Conservation (phyloP, 2,329 filamentous ascomycete species). For the Calonectria montana region DNA sequence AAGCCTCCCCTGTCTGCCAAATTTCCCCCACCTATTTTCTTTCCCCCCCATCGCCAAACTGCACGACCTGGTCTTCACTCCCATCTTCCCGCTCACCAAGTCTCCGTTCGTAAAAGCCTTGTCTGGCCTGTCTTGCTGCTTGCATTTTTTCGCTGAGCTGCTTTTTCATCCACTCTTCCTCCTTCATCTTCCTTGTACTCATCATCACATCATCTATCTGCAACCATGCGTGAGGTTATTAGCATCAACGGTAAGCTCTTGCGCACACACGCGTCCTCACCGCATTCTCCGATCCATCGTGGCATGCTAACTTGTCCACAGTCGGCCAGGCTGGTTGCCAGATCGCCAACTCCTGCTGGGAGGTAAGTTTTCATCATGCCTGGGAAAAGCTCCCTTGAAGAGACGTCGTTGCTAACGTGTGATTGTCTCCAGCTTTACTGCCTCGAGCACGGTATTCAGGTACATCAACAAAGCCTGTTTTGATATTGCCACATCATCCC, state of each 20-base stretch:
- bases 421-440: slow-evolving; percentile 85
- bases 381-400: slow-evolving; percentile 37
- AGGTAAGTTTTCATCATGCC: slow-evolving; percentile 75
- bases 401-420: slow-evolving; percentile 29
- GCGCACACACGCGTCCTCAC: slow-evolving; percentile 52
- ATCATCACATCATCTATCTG: slow-evolving; percentile 42
- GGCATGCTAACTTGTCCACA: slow-evolving; percentile 69
- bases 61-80: slow-evolving; percentile 40
- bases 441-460: slow-evolving; percentile 99
- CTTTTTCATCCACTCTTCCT: slow-evolving; percentile 43
- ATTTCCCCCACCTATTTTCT: slow-evolving; percentile 62
- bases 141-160: slow-evolving; percentile 37
- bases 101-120: slow-evolving; percentile 45
- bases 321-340: slow-evolving; percentile 99
- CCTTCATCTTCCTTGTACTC: slow-evolving; percentile 38
- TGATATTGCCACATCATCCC: slow-evolving; percentile 27
- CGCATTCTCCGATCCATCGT: slow-evolving; percentile 48
- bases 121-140: slow-evolving; percentile 39
- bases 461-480: slow-evolving; percentile 58
- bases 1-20: slow-evolving; percentile 53
- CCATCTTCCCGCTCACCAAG: slow-evolving; percentile 40
- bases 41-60: slow-evolving; percentile 44
- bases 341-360: slow-evolving; percentile 99
- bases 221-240: slow-evolving; percentile 98
- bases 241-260: slow-evolving; percentile 90